Evolutionary conservation across 768 basidiomycete species (phyloP), one percentile per base, ranked within the genome.

Genomic region (Punctularia strigosozonata): DNA sequence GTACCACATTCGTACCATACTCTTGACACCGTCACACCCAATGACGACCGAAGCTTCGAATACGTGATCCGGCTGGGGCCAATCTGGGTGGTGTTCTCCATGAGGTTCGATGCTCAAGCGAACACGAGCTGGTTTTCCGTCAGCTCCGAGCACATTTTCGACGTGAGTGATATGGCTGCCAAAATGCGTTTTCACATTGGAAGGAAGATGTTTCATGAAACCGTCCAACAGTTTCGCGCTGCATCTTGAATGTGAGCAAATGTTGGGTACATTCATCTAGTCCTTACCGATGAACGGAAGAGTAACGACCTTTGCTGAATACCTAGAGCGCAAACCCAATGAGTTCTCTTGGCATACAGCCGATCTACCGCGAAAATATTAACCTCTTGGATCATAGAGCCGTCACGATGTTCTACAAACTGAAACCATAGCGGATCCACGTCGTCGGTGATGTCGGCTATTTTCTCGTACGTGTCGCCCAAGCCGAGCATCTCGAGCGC

Each of bases 21-120:
- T 34, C 33, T 34, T 34, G 8, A 34, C 33, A 20, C 33, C 33
- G 18, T 34, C 33, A 19, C 33, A 34, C 8, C 33, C 33, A 19
- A 34, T 20, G 18, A 8, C 8, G 19, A 34, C 19, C 8, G 8
- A 8, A 34, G 18, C 33, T 10, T 34, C 33, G 19, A 34, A 34
- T 10, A 19, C 20, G 13, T 19, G 33, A 10, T 19, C 13, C 28
- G 10, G 10, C 10, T 15, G 10, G 15, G 28, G 28, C 28, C 28
- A 30, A 10, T 30, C 28, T 30, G 28, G 28, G 28, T 30, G 28
- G 10, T 10, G 10, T 15, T 30, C 28, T 10, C 10, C 28, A 30
- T 30, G 28, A 30, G 28, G 28, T 30, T 30, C 10, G 15, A 30
- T 30, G 10, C 10, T 30, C 10, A 30, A 15, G 15, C 28, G 28